phyloP scores from a whole-genome alignment of 805 yeast genomes.

The Candida pseudoglaebosa region DNA sequence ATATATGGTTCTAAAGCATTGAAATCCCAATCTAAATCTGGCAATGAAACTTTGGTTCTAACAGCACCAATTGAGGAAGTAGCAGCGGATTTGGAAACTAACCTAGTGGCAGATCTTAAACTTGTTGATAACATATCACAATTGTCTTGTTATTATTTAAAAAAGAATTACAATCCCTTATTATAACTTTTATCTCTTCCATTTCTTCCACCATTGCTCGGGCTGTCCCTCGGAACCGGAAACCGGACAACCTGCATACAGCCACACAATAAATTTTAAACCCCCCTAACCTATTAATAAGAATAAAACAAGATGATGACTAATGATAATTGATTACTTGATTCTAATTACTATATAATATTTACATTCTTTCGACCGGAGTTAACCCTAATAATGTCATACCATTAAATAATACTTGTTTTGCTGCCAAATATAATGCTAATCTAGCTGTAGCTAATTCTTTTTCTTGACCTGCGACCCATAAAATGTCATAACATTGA shows the following conservation, averaged over 20 bases:
- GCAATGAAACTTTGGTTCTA: conserved; percentile 32
- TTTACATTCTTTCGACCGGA: conserved; percentile 97
- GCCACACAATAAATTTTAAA: too few relatives aligned
- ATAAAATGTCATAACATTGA: conserved; percentile 89
- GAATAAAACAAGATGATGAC: too few relatives aligned
- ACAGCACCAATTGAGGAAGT: conserved; percentile 16
- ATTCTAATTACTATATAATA: neutral
- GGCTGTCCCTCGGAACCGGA: too few relatives aligned
- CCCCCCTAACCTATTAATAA: too few relatives aligned
- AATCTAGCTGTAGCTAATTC: conserved; percentile 86
- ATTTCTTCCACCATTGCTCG: too few relatives aligned
- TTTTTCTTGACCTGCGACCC: conserved; percentile 95
- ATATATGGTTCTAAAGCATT: conserved; percentile 48
- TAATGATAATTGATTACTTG: too few relatives aligned
- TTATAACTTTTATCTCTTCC: too few relatives aligned
- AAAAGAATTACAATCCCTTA: neutral
- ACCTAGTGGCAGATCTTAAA: conserved; percentile 12
- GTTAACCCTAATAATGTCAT: conserved; percentile 86
- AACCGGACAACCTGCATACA: too few relatives aligned
- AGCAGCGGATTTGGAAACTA: conserved; percentile 8
- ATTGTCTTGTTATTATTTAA: neutral
- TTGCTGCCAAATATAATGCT: conserved; percentile 85
- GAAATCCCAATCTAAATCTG: conserved; percentile 45
- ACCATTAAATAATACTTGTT: conserved; percentile 87
- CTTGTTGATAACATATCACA: conserved; percentile 14